A percentile compares a stretch with the other conserved stretches of the same genome.
phyloP scores from a whole-genome alignment of 2,329 filamentous ascomycete genomes.

The Sporothrix brasiliensis region DNA sequence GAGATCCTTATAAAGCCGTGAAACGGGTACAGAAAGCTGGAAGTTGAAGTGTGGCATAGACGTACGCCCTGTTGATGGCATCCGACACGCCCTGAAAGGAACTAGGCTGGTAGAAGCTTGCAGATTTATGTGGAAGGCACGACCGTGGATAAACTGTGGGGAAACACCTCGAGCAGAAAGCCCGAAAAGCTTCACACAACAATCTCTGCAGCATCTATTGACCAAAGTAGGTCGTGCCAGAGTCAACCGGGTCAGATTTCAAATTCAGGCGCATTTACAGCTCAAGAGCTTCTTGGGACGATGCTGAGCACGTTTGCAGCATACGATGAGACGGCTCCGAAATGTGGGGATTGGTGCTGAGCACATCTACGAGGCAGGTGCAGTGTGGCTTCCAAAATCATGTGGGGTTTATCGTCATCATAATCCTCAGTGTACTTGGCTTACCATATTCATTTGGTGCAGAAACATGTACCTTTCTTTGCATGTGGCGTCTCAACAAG shows the following conservation, averaged over 20 bases:
- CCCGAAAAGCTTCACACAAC: too few relatives aligned
- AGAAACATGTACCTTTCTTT: background rate
- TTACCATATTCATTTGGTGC: too few relatives aligned
- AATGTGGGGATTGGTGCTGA: constrained; percentile 16
- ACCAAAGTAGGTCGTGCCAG: too few relatives aligned
- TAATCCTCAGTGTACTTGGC: background rate
- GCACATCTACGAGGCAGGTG: background rate
- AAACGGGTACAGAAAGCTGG: background rate
- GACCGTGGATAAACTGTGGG: background rate
- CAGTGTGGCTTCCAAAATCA: background rate
- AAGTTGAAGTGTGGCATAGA: background rate
- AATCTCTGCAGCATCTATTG: too few relatives aligned
- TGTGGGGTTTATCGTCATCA: constrained; percentile 22
- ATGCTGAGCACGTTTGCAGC: background rate
- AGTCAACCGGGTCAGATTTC: too few relatives aligned
- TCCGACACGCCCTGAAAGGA: background rate
- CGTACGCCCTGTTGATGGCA: constrained; percentile 19
- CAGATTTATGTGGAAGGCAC: constrained; percentile 4
- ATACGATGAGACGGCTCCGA: background rate
- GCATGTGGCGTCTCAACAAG: constrained; percentile 18
- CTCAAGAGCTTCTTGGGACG: too few relatives aligned
- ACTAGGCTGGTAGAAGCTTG: constrained; percentile 14
- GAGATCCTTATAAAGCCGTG: too few relatives aligned
- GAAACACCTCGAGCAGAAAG: background rate
- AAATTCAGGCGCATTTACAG: too few relatives aligned